Conservation (phyloP, 2,329 filamentous ascomycete genomes). For the Ascochyta viciae-villosae region DNA sequence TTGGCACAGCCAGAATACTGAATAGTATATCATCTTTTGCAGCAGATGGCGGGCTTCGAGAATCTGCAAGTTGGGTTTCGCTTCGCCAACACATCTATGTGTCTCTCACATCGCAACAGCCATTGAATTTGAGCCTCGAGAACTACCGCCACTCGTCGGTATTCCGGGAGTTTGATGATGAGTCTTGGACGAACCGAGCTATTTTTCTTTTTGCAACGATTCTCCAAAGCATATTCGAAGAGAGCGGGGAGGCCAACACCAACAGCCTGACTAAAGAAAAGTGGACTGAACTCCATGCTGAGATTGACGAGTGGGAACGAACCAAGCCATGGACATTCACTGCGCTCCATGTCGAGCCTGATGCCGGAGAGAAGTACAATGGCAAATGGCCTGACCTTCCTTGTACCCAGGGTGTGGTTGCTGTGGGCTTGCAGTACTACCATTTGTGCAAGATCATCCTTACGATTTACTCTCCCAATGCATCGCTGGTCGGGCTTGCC, state of each 20-base stretch:
- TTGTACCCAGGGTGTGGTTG: slow-evolving; percentile 33
- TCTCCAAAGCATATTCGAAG: slow-evolving; percentile 37
- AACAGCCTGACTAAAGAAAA: slow-evolving; percentile 31
- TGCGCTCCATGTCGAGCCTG: slow-evolving; percentile 29
- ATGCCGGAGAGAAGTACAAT: slow-evolving; percentile 32
- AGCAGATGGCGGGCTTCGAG: slow-evolving; percentile 49
- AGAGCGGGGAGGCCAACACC: slow-evolving; percentile 23
- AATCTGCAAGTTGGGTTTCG: slow-evolving; percentile 52
- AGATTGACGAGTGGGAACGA: slow-evolving; percentile 42
- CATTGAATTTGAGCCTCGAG: slow-evolving; percentile 39
- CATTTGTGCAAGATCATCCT: slow-evolving; percentile 42
- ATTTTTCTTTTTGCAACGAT: slow-evolving; percentile 42
- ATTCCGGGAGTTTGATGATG: slow-evolving; percentile 40
- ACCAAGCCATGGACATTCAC: slow-evolving; percentile 42
- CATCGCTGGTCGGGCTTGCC: slow-evolving; percentile 35
- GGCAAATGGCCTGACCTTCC: slow-evolving; percentile 35
- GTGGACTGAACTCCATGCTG: slow-evolving; percentile 37
- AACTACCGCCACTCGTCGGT: slow-evolving; percentile 40
- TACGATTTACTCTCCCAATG: slow-evolving; percentile 38
- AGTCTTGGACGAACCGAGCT: slow-evolving; percentile 42
- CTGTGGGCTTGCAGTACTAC: slow-evolving; percentile 41
- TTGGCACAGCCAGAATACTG: slow-evolving; percentile 49
- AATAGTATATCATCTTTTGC: slow-evolving; percentile 50
- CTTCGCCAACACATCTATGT: slow-evolving; percentile 53
- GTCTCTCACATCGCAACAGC: slow-evolving; percentile 45